phyloP scores from a whole-genome alignment of 2,329 filamentous ascomycete species.

The Magnaporthiopsis rhizophila region DNA sequence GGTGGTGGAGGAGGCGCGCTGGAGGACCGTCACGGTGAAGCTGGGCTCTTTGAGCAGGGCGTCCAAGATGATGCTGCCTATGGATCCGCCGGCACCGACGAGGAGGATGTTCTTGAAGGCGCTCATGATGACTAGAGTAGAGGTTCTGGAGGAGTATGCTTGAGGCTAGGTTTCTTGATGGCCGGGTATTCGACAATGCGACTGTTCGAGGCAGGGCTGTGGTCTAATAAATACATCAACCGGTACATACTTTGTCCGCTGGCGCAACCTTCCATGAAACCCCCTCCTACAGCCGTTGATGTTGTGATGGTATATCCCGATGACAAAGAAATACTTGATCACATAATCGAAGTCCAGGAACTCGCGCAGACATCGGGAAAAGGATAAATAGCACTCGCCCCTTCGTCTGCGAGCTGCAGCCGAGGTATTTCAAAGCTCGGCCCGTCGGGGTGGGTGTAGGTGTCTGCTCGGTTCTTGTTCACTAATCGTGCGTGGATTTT shows the following conservation, averaged over 20 bases:
- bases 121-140: conserved; percentile 4
- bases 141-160: neutral
- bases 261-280: too few relatives aligned
- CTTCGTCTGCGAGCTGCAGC: neutral
- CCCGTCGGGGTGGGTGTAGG: neutral
- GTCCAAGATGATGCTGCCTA: conserved; percentile 20
- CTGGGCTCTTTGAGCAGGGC: conserved; percentile 19
- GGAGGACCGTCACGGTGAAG: conserved; percentile 20
- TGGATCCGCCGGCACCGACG: conserved; percentile 22
- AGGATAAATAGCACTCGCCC: too few relatives aligned
- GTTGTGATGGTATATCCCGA: too few relatives aligned
- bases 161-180: neutral
- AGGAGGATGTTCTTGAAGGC: conserved; percentile 21
- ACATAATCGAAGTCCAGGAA: too few relatives aligned
- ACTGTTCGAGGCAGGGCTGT: too few relatives aligned
- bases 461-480: neutral
- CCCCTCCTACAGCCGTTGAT: too few relatives aligned
- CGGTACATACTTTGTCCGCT: too few relatives aligned
- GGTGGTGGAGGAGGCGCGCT: conserved; percentile 20
- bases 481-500: neutral
- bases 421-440: neutral
- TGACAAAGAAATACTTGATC: too few relatives aligned
- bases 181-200: neutral
- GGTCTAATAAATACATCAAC: too few relatives aligned
- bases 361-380: too few relatives aligned